Conservation (phyloP, 2,329 filamentous ascomycete genomes). For the Curvularia verruculosa region DNA sequence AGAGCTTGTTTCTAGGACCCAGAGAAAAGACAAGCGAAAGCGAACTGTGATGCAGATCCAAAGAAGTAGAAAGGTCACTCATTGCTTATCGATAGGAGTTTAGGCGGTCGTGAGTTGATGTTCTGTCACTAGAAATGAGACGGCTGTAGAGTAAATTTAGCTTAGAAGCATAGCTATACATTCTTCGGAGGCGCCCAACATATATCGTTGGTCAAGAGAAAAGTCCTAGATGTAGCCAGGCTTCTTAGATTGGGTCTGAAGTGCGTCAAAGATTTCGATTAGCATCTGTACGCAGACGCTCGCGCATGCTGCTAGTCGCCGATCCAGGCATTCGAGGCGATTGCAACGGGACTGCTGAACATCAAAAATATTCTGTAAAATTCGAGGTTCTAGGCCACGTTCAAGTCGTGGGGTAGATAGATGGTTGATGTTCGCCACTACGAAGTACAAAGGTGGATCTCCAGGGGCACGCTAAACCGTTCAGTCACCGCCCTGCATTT, state of each 20-base stretch:
- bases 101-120: not conserved
- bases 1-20: not conserved
- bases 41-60: not conserved
- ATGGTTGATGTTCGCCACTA: constrained; percentile 17
- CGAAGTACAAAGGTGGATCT: not conserved
- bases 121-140: not conserved
- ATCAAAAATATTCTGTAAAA: not conserved
- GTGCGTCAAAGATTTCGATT: not conserved
- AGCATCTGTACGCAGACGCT: not conserved
- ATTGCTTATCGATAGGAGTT: not conserved
- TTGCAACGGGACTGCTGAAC: not conserved
- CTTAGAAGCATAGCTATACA: not conserved
- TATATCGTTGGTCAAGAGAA: not conserved
- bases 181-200: not conserved
- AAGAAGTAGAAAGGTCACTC: not conserved
- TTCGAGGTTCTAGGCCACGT: not conserved
- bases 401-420: constrained; percentile 9
- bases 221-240: not conserved
- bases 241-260: not conserved
- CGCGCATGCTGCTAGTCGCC: not conserved
- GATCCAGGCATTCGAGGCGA: not conserved
- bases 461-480: constrained; percentile 14
- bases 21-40: not conserved
- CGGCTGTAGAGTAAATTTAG: not conserved
- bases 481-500: constrained; percentile 11